Base-by-base conservation (phyloP, 176 grass and related monocot species). In the Carex myosuroides region DNA sequence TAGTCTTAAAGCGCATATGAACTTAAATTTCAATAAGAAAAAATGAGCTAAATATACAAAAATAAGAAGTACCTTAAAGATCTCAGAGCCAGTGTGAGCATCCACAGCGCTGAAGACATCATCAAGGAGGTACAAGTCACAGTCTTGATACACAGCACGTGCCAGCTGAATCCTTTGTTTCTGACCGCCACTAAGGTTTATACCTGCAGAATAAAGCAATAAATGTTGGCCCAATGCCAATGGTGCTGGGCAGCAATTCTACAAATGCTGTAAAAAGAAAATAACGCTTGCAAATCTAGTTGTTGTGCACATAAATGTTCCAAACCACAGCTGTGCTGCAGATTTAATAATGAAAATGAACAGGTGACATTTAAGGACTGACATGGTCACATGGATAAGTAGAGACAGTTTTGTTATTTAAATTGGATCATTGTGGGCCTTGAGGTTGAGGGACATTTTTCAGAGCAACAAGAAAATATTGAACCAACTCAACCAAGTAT, bases 111-210 rank as follows among this genome's bases (percentile, higher is more conserved):
- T 98, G 89, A 98, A 98, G 37, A 98, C 91, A 55, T 98, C 96
- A 32, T 98, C 96, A 18, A 98, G 96, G 64, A 98, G 96, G 80
- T 95, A 99, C 68, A 99, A 54, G 14, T 99, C 93, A 1, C 72
- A 88, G 53, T 99, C 96, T 86, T 99, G 96, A 54, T 95, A 99
- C 56, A 99, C 93, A 6, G 96, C 96, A 10, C 96, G 82, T 67
- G 96, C 96, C 21, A 99, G 89, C 89, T 99, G 96, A 18, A 99
- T 95, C 8, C 96, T 90, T 83, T 99, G 96, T 91, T 99, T 99
- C 80, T 99, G 93, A 1, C 96, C 96, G 6, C 96, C 96, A 22
- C 96, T 99, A 39, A 99, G 91, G 81, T 99, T 99, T 82, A 99
- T 99, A 16, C 81, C 81, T 83, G 9, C 32, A 26, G 54, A 55